Conservation (phyloP, 352 stramenopile genomes). For the Globisporangium parvum region DNA sequence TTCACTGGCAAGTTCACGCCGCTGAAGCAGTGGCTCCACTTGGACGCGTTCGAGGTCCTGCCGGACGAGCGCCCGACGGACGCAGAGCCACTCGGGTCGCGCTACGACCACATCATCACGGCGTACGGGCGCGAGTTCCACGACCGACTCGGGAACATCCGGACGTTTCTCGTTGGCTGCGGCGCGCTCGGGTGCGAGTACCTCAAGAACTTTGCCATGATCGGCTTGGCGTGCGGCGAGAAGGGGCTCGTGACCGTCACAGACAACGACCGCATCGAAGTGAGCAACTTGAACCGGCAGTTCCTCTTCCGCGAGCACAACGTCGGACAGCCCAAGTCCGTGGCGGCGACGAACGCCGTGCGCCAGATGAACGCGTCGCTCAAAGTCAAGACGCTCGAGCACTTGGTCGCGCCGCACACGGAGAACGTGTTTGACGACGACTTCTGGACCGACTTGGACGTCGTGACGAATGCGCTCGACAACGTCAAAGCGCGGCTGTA, state of each 20-base stretch:
- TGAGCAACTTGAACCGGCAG: constrained; percentile 85
- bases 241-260: constrained; percentile 79
- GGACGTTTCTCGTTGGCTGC: constrained; percentile 80
- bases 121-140: constrained; percentile 69
- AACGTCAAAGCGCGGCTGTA: constrained; percentile 98
- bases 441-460: constrained; percentile 81
- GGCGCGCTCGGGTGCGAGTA: constrained; percentile 81
- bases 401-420: constrained; percentile 72
- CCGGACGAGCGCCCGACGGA: constrained; percentile 56
- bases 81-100: constrained; percentile 42
- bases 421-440: constrained; percentile 79
- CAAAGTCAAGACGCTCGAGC: constrained; percentile 78
- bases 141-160: constrained; percentile 51
- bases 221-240: constrained; percentile 67
- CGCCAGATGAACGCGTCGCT: constrained; percentile 67
- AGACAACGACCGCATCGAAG: constrained; percentile 85
- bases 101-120: constrained; percentile 80
- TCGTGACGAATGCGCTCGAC: constrained; percentile 99
- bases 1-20: constrained; percentile 86
- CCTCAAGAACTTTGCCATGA: constrained; percentile 85
- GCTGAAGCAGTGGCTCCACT: constrained; percentile 80
- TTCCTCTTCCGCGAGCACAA: constrained; percentile 87
- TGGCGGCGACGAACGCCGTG: constrained; percentile 71
- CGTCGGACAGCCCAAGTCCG: constrained; percentile 78
- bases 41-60: constrained; percentile 79